Base-by-base conservation (phyloP, 768 basidiomycete genomes). In the Leccinum truebloodii region DNA sequence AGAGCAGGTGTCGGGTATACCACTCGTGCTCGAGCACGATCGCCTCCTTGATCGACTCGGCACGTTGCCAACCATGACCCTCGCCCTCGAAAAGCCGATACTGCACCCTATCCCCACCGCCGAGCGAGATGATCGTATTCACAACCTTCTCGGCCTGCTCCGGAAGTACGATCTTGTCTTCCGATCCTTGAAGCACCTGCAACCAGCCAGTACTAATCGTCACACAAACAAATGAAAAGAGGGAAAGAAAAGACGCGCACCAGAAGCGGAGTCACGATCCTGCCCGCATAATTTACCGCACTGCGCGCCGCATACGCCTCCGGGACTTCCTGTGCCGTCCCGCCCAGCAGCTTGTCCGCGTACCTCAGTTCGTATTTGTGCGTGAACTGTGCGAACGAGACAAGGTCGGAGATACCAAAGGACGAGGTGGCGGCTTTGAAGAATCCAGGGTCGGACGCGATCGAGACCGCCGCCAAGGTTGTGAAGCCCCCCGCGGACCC, bases 401-500 rank as follows among this genome's bases (percentile, higher is more conserved):
- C 70, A 30, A 93, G 72, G 66, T 92, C 86, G 1, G 86, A 86
- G 46, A 94, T 76, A 0, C 92, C 92, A 65, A 80, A 94, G n/a
- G 75, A 76, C 0, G 85, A 86, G 2, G 85, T 80, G 0, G 85
- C 89, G 0, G 88, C 81, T 63, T 88, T 90, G 24, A 80, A 78
- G 10, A 70, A 75, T n/a, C 78, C 71, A 0, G 78, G 72, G 12
- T 77, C 74, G 10, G 74, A 78, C 12, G 79, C 78, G 32, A 73
- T 67, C 56, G 78, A 78, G 10, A 86, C 71, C 10, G 79, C 65
- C 0, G 76, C 78, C 35, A 94, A 81, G 6, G 80, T 79, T 2
- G 89, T 90, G 71, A 80, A 91, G 0, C 92, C 92, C 2, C 92
- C 90, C 4, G 90, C 82, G 13, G 88, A 90, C 0, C 83, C 79